Conservation (phyloP, 1,139 yeast genomes). For the Pichia sp. region DNA sequence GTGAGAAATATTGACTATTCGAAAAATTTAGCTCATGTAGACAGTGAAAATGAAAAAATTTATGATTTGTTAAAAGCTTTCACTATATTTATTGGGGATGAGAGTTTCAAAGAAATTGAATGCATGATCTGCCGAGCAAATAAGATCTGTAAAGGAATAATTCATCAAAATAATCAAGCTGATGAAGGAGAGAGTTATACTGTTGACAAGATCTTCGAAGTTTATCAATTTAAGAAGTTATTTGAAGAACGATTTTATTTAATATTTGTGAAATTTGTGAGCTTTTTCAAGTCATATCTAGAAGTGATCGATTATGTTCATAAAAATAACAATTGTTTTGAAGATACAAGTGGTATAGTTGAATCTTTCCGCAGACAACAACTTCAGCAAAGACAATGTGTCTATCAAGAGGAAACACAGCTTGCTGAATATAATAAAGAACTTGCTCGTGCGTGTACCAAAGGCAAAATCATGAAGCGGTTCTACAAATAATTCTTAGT, state of each 20-base stretch:
- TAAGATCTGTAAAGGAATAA: background rate
- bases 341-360: background rate
- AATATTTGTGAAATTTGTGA: background rate
- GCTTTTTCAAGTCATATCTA: conserved; percentile 1
- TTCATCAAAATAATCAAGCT: background rate
- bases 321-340: too few relatives aligned
- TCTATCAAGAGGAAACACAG: background rate
- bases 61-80: conserved; percentile 3
- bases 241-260: conserved; percentile 5
- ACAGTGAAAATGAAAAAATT: conserved; percentile 10
- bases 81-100: conserved; percentile 1
- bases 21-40: conserved; percentile 15
- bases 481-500: background rate
- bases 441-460: conserved; percentile 1
- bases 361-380: background rate
- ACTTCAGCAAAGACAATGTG: background rate
- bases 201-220: conserved; percentile 3
- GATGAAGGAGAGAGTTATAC: background rate
- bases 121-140: background rate
- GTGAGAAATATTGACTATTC: conserved; percentile 15
- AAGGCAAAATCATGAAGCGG: conserved; percentile 5
- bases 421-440: conserved; percentile 3
- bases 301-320: background rate
- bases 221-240: conserved; percentile 1
- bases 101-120: conserved; percentile 3